Conservation (phyloP, 768 basidiomycete genomes). For the Symmetrospora coprosmae region DNA sequence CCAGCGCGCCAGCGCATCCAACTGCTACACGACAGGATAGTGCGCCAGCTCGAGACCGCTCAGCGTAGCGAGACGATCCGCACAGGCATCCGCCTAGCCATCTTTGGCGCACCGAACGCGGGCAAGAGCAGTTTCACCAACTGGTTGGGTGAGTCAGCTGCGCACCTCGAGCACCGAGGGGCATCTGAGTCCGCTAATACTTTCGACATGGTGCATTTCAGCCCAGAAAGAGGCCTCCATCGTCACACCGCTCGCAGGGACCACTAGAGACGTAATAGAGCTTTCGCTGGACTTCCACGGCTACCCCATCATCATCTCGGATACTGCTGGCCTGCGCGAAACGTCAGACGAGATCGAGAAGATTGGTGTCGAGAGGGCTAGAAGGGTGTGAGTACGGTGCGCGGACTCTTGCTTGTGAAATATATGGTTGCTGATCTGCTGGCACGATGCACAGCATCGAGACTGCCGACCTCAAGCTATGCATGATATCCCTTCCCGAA, state of each 20-base stretch:
- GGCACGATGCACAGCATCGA: slow-evolving; percentile 44
- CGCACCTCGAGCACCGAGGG: not conserved
- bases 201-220: slow-evolving; percentile 32
- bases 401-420: not conserved
- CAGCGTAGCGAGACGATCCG: slow-evolving; percentile 70
- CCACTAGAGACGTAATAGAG: slow-evolving; percentile 74
- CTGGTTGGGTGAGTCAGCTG: slow-evolving; percentile 49
- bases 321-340: slow-evolving; percentile 68
- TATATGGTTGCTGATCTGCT: too few species aligned
- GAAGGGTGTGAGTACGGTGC: slow-evolving; percentile 49
- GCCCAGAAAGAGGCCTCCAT: slow-evolving; percentile 80
- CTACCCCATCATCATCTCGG: slow-evolving; percentile 61
- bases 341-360: slow-evolving; percentile 59
- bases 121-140: slow-evolving; percentile 86
- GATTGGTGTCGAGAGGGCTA: slow-evolving; percentile 66
- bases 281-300: slow-evolving; percentile 78
- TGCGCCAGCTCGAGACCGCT: slow-evolving; percentile 45
- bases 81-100: slow-evolving; percentile 64
- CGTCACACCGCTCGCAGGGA: slow-evolving; percentile 72
- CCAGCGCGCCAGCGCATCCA: not conserved
- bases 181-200: not conserved
- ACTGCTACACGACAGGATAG: not conserved
- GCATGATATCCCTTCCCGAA: slow-evolving; percentile 60
- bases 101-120: slow-evolving; percentile 84
- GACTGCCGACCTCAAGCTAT: slow-evolving; percentile 58